These are phyloP conservation scores for Coemansia pectinata DNA, from an alignment of 192 early-diverging fungal genomes.

Conservation along the genomic window DNA sequence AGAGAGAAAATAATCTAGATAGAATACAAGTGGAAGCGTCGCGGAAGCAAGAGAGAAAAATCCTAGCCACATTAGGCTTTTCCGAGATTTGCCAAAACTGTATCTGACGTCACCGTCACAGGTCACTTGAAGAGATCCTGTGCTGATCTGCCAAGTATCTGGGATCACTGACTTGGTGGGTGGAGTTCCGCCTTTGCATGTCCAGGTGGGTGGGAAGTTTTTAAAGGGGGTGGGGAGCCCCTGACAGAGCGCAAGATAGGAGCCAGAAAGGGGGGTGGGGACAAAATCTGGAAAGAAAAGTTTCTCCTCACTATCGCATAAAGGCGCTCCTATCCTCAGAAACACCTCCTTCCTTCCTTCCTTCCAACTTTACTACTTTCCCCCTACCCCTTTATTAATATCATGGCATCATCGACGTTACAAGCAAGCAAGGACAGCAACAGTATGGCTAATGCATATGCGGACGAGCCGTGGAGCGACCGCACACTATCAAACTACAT, in stretches of 20 bases:
- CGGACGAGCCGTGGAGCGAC: constrained; percentile 68
- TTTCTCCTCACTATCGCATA: constrained; percentile 3
- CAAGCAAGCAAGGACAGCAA: not conserved
- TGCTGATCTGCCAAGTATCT: not conserved
- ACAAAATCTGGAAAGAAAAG: not conserved
- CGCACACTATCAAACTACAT: constrained; percentile 62
- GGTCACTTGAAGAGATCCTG: not conserved
- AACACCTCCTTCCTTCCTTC: not conserved
- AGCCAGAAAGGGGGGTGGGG: constrained; percentile 1
- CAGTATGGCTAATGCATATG: constrained; percentile 37
- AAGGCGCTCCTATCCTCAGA: not conserved
- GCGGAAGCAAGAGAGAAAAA: not conserved
- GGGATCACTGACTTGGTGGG: not conserved
- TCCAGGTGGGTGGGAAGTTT: not conserved
- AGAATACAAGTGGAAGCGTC: not conserved
- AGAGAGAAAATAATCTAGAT: not conserved
- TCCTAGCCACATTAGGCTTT: not conserved
- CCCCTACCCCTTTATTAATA: not conserved
- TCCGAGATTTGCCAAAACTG: not conserved
- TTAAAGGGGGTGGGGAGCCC: not conserved
- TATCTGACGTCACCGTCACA: not conserved
- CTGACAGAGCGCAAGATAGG: not conserved
- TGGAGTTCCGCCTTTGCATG: constrained; percentile 3
- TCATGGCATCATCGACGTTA: not conserved
- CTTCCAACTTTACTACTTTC: not conserved